Base-by-base conservation (phyloP, 805 yeast species). In the Wickerhamiella bombiphila region DNA sequence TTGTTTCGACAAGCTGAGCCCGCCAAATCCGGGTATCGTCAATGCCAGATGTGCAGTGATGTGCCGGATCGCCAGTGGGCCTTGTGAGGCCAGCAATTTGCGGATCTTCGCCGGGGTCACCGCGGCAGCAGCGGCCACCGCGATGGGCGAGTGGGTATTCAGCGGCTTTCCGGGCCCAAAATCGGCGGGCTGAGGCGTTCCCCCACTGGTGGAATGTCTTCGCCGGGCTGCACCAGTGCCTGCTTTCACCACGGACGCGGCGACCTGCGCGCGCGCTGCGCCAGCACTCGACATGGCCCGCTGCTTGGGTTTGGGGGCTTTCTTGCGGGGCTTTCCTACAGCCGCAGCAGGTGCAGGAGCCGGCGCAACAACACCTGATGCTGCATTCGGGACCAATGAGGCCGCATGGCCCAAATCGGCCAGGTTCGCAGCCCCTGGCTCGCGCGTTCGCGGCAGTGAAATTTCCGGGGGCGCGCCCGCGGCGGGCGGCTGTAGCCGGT, bases 21-120 rank as follows among this genome's bases (percentile, higher is more conserved):
- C 72, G 39, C 81, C 82, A 56, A 86, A 86, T 22, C 82, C 78
- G 1, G 76, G 76, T 26, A 85, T 82, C 45, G 81, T 82, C 5
- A 65, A 50, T 9, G 83, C 70, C 38, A 86, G 63, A 46, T 81
- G 85, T 29, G 76, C 69, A 2, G 95, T 86, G 46, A 86, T 77
- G 56, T 80, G 86, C 45, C 96, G 73, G 43, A 86, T 86, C 7
- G 96, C 93, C 46, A 83, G 60, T 1, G 95, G 95, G 5, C 95
- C 95, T 44, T 80, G 80, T 26, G 69, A 58, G 30, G 74, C 59
- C 39, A 85, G 64, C 37, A 86, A 59, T 24, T 68, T 68, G 17
- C 93, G 81, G 40, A 85, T 62, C 49, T 82, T 69, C 36, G 76
- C 71, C 5, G 94, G 80, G 0, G 94, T 83, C 20, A 85, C 85